Base-by-base conservation (phyloP, 306 rosid genomes). In the Ammopiptanthus mongolicus region DNA sequence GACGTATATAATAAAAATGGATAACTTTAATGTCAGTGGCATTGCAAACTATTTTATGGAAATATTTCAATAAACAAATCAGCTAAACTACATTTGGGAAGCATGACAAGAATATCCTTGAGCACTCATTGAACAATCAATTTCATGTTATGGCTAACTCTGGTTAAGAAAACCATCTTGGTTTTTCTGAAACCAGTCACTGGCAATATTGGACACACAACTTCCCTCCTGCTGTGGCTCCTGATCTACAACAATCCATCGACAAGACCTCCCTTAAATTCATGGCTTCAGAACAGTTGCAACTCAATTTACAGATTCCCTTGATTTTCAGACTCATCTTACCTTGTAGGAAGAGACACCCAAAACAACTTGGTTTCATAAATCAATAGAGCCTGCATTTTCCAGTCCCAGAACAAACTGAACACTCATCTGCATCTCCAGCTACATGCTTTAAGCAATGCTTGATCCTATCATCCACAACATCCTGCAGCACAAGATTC, bases 391-490 rank as follows among this genome's bases (percentile, higher is more conserved):
- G 86, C 79, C 69, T 86, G 85, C 98, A 93, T 81, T 88, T 91
- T 63, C 88, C 85, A 41, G 97, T 91, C 37, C 99, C 97, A 5
- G 88, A 90, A 84, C 99, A 95, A 71, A 84, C 88, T 42, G 82
- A 84, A 71, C 96, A 95, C 85, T 90, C 97, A 0, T 81, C 87
- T 63, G 84, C 93, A 36, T 84, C 97, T 76, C 97, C 97, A 42
- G 85, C 85, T 61, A 86, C 90, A 75, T 86, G 97, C 83, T 84
- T 87, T 65, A 92, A 78, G 81, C 97, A 95, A 77, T 90, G 82
- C 17, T 74, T 84, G 71, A 95, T 95, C 87, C 97, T 87, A 47
- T 90, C 97, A 70, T 84, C 83, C 82, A 90, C 83, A 68, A 88
- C 97, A 90, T 90, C 90, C 99, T 95, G 93, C 83, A 69, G 63